Evolutionary conservation across 1,284 basidiomycete genomes (phyloP), one percentile per base, ranked within the genome.

Genomic region (Ganoderma lucidum): DNA sequence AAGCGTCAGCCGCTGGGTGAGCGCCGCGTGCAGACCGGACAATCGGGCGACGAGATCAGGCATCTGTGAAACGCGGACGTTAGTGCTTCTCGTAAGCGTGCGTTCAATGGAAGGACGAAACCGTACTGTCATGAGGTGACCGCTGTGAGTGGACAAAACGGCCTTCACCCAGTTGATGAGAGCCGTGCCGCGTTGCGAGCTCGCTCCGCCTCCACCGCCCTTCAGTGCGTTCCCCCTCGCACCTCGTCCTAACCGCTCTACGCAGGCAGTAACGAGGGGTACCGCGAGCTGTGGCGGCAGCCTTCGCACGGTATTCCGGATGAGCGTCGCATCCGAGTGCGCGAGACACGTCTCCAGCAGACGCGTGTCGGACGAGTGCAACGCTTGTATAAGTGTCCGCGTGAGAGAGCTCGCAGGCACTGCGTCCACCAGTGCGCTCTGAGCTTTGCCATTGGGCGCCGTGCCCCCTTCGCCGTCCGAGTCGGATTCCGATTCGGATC

Each of bases 381-480:
- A 84, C 0, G 98, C 97, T 82, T 99, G 98, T 63, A 97, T 95
- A 62, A 99, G 87, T 17, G 97, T 97, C 64, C 96, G 93, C 32
- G 97, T 96, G 65, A 99, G 88, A 1, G 97, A 98, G 70, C 93
- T 91, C 1, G 95, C 91, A 58, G 95, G 95, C 51, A 94, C 88
- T 14, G 72, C 70, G 63, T 73, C 72, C 39, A 63, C 66, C 17
- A 68, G 62, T 5, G 64, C 66, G 17, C 45, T 56, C 58, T 70
- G 59, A 28, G 64, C 19, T 60, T 71, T 71, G 51, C 70, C 70
- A 30, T 69, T 71, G 28, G 89, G 82, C n/a, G 81, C 75, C 17
- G 79, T 70, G 35, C 83, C 80, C 9, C 78, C 77, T 66, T 80
- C 80, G 3, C 75, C 74, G 39, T 80, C 85, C n/a, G 83, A 83